Percentiles rank a stretch among this genome's conserved stretches.
These are phyloP conservation scores for Sistotremastrum suecicum DNA, from an alignment of 768 basidiomycete genomes.

Conservation along the genomic window DNA sequence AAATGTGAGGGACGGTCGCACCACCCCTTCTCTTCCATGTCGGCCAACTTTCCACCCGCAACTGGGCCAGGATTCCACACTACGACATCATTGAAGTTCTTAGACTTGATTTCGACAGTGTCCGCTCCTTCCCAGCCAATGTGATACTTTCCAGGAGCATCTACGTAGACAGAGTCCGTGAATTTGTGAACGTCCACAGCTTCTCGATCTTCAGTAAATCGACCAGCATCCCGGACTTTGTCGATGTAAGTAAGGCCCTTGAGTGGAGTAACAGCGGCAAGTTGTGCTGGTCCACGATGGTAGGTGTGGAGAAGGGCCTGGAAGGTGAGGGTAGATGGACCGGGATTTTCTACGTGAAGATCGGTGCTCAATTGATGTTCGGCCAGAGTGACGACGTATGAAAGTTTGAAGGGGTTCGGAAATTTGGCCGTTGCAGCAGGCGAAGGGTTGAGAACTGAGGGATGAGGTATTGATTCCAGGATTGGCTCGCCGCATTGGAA, in stretches of 20 bases:
- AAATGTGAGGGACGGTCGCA: constrained; percentile 21
- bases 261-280: constrained; percentile 50
- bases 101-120: constrained; percentile 35
- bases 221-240: constrained; percentile 30
- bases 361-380: constrained; percentile 64
- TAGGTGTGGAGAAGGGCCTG: constrained; percentile 93
- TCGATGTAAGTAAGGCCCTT: constrained; percentile 58
- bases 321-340: constrained; percentile 52
- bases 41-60: constrained; percentile 57
- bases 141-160: constrained; percentile 39
- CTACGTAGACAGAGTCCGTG: constrained; percentile 71
- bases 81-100: constrained; percentile 67
- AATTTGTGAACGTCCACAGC: constrained; percentile 50
- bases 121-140: constrained; percentile 43
- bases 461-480: background rate
- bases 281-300: constrained; percentile 46
- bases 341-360: constrained; percentile 68
- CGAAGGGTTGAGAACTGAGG: constrained; percentile 49
- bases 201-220: constrained; percentile 34
- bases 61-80: constrained; percentile 85
- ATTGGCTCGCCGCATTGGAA: background rate
- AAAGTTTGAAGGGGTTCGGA: constrained; percentile 51
- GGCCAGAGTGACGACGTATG: constrained; percentile 69
- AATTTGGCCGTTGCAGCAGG: constrained; percentile 44
- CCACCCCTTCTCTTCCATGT: constrained; percentile 89